These are phyloP conservation scores for Pestalotiopsis sp. DNA, from an alignment of 2,329 filamentous ascomycete species.

Conservation along the genomic window DNA sequence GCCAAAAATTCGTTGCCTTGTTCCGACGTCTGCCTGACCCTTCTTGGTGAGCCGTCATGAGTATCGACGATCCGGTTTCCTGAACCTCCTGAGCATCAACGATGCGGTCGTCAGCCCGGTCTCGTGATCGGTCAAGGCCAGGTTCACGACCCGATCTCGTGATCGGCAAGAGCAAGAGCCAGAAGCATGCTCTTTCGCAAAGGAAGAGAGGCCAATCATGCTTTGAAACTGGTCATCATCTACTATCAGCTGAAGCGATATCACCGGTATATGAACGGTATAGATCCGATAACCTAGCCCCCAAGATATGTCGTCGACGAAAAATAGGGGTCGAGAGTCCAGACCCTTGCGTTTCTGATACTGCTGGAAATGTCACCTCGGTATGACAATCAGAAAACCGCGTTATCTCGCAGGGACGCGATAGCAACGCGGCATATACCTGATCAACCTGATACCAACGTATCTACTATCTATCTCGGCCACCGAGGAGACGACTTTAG, in stretches of 20 bases:
- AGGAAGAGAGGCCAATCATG: background rate
- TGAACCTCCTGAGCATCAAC: background rate
- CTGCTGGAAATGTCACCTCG: background rate
- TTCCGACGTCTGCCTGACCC: conserved; percentile 83
- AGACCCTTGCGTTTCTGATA: background rate
- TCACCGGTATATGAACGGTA: background rate
- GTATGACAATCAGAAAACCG: background rate
- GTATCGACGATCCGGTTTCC: background rate
- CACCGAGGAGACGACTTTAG: background rate
- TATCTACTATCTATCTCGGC: background rate
- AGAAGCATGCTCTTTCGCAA: no score
- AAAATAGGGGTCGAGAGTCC: background rate
- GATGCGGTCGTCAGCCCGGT: background rate
- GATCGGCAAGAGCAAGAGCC: no score
- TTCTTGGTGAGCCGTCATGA: conserved; percentile 58
- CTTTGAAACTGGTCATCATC: background rate
- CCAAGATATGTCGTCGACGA: background rate
- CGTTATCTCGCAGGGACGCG: background rate
- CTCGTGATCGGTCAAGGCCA: no score
- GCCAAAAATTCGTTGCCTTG: conserved; percentile 87
- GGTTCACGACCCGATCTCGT: no score
- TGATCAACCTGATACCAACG: background rate
- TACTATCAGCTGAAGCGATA: background rate
- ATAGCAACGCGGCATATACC: background rate
- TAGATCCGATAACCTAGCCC: background rate